Evolutionary conservation across 2,329 filamentous ascomycete genomes (phyloP).

Genomic region (Fusarium coffeatum): DNA sequence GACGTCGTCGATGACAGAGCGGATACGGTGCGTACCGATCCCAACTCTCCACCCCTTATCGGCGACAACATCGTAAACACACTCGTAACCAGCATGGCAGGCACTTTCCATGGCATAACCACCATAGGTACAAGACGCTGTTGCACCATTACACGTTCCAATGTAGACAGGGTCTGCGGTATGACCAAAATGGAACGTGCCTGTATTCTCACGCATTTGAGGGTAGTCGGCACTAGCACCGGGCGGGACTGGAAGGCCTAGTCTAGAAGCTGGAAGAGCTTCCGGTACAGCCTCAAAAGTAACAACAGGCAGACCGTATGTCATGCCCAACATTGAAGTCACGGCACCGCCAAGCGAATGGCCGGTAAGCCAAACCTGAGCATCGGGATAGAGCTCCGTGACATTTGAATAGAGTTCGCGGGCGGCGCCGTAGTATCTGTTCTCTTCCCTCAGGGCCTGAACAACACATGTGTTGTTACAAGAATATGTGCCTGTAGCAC

Average conservation of each 20-base stretch:
- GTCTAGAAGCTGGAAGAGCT: conserved; percentile 82
- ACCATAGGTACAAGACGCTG: conserved; percentile 87
- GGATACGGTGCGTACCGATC: conserved; percentile 91
- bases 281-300: conserved; percentile 96
- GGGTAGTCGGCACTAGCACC: conserved; percentile 77
- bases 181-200: conserved; percentile 90
- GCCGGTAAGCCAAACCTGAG: conserved; percentile 89
- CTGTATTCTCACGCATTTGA: conserved; percentile 78
- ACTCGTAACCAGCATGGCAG: conserved; percentile 91
- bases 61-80: conserved; percentile 90
- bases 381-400: conserved; percentile 84
- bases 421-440: conserved; percentile 90
- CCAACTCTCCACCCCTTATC: conserved; percentile 94
- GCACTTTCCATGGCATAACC: conserved; percentile 93
- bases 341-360: conserved; percentile 94
- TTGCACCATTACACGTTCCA: conserved; percentile 90
- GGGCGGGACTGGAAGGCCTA: conserved; percentile 88
- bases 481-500: conserved; percentile 84
- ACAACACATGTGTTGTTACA: conserved; percentile 93
- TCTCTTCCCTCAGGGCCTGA: conserved; percentile 80
- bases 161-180: conserved; percentile 96
- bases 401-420: conserved; percentile 93
- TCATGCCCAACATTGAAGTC: conserved; percentile 87
- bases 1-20: conserved; percentile 87
- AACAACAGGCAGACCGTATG: conserved; percentile 89